phyloP scores from a whole-genome alignment of 345 rosid species.

The Populus ilicifolia region DNA sequence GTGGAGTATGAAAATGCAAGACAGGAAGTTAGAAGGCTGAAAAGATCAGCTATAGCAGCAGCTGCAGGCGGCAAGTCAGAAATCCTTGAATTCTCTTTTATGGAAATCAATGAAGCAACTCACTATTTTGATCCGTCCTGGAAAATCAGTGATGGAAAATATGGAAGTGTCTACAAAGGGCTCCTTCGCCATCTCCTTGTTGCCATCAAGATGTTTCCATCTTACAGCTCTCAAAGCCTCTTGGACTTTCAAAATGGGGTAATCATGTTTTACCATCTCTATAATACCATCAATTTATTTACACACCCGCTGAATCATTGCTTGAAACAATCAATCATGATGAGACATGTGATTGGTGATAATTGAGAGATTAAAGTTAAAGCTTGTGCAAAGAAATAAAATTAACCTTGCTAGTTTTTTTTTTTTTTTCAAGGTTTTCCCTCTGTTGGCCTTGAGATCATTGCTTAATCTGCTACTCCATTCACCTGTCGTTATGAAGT shows the following conservation, averaged over 20 bases:
- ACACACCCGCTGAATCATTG: neutral
- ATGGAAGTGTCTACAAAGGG: constrained; percentile 77
- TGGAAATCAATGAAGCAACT: constrained; percentile 78
- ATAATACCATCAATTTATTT: neutral
- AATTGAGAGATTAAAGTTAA: neutral
- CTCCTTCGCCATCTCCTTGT: constrained; percentile 60
- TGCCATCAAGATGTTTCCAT: constrained; percentile 83
- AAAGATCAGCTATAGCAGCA: constrained; percentile 36
- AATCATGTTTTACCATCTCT: constrained; percentile 13
- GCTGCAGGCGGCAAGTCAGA: constrained; percentile 40
- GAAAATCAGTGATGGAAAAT: constrained; percentile 81
- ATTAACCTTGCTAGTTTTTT: neutral
- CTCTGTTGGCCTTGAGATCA: neutral
- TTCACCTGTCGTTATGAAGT: too few relatives aligned
- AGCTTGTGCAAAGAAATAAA: neutral
- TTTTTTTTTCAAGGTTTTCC: neutral
- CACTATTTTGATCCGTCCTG: constrained; percentile 62
- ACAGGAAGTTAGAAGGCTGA: constrained; percentile 40
- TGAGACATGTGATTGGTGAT: too few relatives aligned
- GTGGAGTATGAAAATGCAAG: constrained; percentile 49
- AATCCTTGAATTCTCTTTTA: constrained; percentile 70
- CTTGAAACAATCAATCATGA: neutral
- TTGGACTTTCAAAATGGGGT: constrained; percentile 64
- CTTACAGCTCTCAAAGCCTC: constrained; percentile 60
- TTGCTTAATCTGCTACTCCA: neutral